Evolutionary conservation across 2,329 filamentous ascomycete genomes (phyloP), one percentile per base, ranked within the genome.

Genomic region (Phialophora chinensis): DNA sequence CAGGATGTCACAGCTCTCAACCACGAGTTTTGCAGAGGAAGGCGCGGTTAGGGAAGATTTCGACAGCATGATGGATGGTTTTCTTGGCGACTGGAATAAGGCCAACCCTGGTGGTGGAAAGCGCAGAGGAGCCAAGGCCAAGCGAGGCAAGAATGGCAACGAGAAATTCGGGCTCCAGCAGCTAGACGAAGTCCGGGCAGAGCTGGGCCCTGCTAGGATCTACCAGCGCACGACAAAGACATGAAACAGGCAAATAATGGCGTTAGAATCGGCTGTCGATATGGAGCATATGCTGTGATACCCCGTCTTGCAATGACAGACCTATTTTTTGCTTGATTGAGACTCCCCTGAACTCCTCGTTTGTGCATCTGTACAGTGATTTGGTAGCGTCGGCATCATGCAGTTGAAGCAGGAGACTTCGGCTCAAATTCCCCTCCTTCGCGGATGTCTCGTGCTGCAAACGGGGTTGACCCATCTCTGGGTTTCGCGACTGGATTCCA

Each of bases 51-150:
- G 92, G 54, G 82, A 85, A 47, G 93, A 97, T 76, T 97, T 99
- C 78, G 90, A 97, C 76, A 86, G 84, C 68, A 92, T 98, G 76
- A 88, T 99, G 84, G 94, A 98, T 75, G 93, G 97, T 64, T 99
- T 99, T 79, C 80, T 98, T 29, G 91, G 88, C 8, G 88, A 84
- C 38, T 82, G 81, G 80, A 78, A 80, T 53, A 79, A 79, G 70
- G 79, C 81, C 58, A 76, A 74, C 49, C 72, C 72, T 7, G 70
- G 72, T 35, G 70, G 72, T 42, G 72, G 77, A 72, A 82, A 81
- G 72, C 75, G 79, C 7, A 80, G 79, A 69, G 80, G 75, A 8
- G 79, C 77, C 11, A 81, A 82, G 71, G 77, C 75, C 81, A 89
- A 88, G 77, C 79, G 85, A 62, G 86, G 92, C 23, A 94, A 93